These are phyloP conservation scores for Dipteronia dyeriana DNA, from an alignment of 345 rosid genomes.

Conservation along the genomic window DNA sequence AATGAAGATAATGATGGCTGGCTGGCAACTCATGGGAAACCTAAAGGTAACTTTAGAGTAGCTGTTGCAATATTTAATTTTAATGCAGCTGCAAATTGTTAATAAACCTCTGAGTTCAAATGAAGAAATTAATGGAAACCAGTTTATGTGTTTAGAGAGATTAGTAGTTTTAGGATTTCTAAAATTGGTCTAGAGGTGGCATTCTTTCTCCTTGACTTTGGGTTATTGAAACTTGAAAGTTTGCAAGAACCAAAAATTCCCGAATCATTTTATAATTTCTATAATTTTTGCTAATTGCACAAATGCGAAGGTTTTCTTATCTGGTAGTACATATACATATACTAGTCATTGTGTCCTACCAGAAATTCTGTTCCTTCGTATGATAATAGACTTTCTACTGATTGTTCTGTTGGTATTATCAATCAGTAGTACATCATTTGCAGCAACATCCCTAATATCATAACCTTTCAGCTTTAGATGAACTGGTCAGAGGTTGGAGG, in stretches of 20 bases:
- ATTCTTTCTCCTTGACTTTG: no score
- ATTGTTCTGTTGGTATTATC: neutral
- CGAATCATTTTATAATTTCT: no score
- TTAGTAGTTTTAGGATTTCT: no score
- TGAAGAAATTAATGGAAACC: neutral
- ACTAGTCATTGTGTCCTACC: neutral
- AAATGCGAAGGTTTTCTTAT: neutral
- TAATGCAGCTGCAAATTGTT: neutral
- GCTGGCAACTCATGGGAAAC: constrained; percentile 98
- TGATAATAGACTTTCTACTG: neutral
- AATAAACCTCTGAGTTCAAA: neutral
- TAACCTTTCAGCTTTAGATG: neutral
- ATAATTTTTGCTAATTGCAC: neutral
- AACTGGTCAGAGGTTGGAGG: neutral
- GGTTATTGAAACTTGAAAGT: no score
- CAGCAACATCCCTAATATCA: neutral
- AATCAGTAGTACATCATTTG: neutral
- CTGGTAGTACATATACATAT: neutral
- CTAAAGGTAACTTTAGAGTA: constrained; percentile 58
- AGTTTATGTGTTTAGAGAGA: neutral
- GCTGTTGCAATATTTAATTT: neutral
- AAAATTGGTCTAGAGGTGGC: no score
- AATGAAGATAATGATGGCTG: constrained; percentile 97
- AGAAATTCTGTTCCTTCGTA: neutral
- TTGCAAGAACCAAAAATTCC: no score